phyloP scores from a whole-genome alignment of 257 asterid genomes.

The Penstemon davidsonii region DNA sequence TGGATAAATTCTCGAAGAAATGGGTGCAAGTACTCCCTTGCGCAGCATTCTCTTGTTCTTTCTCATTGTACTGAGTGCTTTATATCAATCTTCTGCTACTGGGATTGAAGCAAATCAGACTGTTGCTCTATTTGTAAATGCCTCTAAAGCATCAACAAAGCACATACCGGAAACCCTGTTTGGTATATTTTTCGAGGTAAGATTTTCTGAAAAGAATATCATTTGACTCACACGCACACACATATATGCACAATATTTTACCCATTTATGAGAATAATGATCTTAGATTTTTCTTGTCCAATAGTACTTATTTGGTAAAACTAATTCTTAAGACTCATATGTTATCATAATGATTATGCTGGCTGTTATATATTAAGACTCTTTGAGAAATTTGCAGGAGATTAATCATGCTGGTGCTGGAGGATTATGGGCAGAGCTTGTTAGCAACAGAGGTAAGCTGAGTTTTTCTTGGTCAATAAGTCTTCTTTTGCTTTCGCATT shows the following conservation, averaged over 20 bases:
- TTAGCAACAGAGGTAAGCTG: constrained; percentile 81
- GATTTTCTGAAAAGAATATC: constrained; percentile 8
- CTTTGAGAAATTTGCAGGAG: constrained; percentile 59
- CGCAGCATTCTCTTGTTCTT: constrained; percentile 37
- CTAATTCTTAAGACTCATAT: too few relatives aligned
- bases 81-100: constrained; percentile 49
- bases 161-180: constrained; percentile 55
- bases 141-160: constrained; percentile 46
- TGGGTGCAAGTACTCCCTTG: constrained; percentile 46
- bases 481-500: background rate
- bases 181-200: constrained; percentile 90
- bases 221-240: too few relatives aligned
- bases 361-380: constrained; percentile 15
- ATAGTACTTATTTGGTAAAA: too few relatives aligned
- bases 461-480: constrained; percentile 18
- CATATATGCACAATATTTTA: background rate
- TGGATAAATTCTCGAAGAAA: constrained; percentile 44
- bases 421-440: constrained; percentile 98
- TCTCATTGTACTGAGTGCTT: constrained; percentile 41
- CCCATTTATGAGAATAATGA: background rate
- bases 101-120: constrained; percentile 38
- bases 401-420: constrained; percentile 99
- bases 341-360: constrained; percentile 4
- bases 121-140: constrained; percentile 43
- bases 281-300: background rate